A percentile compares a stretch with the other conserved stretches of the same genome.
These are phyloP conservation scores for Psophocarpus tetragonolobus DNA, from an alignment of 306 rosid genomes.

Conservation along the genomic window DNA sequence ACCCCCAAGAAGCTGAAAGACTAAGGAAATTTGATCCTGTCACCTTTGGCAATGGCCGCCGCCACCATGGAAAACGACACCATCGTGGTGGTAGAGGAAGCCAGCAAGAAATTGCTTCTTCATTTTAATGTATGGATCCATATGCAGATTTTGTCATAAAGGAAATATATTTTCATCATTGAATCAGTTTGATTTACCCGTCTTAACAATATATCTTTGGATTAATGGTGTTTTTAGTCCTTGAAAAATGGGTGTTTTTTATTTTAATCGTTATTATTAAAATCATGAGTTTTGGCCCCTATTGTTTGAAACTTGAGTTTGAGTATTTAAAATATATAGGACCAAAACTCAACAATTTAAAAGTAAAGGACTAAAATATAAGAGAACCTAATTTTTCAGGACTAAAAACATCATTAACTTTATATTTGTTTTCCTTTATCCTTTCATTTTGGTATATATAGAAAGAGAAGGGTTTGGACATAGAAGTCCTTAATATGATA, in stretches of 20 bases:
- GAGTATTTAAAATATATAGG: not conserved
- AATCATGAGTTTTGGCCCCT: not conserved
- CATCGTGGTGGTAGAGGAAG: slow-evolving; percentile 45
- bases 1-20: slow-evolving; percentile 64
- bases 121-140: slow-evolving; percentile 42
- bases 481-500: slow-evolving; percentile 42
- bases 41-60: slow-evolving; percentile 70
- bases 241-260: not conserved
- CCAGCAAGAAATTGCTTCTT: slow-evolving; percentile 36
- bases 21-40: slow-evolving; percentile 73
- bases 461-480: slow-evolving; percentile 26
- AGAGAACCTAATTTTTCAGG: not conserved
- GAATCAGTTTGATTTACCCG: slow-evolving; percentile 35
- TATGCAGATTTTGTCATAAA: slow-evolving; percentile 4
- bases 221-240: not conserved
- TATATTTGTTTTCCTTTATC: not conserved
- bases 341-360: not conserved
- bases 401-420: not conserved
- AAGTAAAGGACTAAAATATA: not conserved
- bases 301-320: not conserved
- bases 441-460: slow-evolving; percentile 49
- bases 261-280: not conserved
- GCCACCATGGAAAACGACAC: slow-evolving; percentile 60
- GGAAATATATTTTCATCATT: slow-evolving; percentile 12
- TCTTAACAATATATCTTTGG: slow-evolving; percentile 27